These are phyloP conservation scores for Melanogaster broomeanus DNA, from an alignment of 768 basidiomycete genomes.

Conservation along the genomic window DNA sequence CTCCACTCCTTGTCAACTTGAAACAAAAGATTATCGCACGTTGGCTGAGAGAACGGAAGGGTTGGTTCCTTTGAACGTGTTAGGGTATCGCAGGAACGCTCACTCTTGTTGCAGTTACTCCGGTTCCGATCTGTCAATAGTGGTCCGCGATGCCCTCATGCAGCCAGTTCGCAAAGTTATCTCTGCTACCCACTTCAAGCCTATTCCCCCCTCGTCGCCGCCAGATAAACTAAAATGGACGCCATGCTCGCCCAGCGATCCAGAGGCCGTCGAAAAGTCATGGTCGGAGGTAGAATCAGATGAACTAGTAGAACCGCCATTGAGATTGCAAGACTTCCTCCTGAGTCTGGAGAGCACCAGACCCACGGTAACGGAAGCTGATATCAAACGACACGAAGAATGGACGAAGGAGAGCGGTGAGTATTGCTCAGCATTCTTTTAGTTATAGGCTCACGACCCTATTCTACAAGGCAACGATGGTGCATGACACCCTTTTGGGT, in stretches of 20 bases:
- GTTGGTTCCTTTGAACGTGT: constrained; percentile 29
- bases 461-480: constrained; percentile 29
- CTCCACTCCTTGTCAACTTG: constrained; percentile 83
- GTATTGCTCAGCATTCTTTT: constrained; percentile 23
- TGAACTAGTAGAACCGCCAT: constrained; percentile 85
- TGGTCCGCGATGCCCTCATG: constrained; percentile 97
- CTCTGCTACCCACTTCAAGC: constrained; percentile 93
- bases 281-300: constrained; percentile 90
- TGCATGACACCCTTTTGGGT: constrained; percentile 21
- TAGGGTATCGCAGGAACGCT: neutral
- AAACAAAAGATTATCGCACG: constrained; percentile 71
- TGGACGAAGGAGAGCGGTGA: constrained; percentile 86
- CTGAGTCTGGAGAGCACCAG: constrained; percentile 75
- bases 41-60: constrained; percentile 91
- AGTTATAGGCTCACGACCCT: neutral
- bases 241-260: constrained; percentile 94
- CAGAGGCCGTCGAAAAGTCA: constrained; percentile 78
- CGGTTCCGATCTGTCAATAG: constrained; percentile 91
- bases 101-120: constrained; percentile 58
- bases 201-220: constrained; percentile 31
- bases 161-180: constrained; percentile 97
- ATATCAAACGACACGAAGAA: constrained; percentile 81
- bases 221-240: constrained; percentile 66
- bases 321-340: constrained; percentile 79
- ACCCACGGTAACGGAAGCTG: constrained; percentile 86